Conservation (phyloP, 2,329 filamentous ascomycete genomes). For the Monosporascus ibericus region DNA sequence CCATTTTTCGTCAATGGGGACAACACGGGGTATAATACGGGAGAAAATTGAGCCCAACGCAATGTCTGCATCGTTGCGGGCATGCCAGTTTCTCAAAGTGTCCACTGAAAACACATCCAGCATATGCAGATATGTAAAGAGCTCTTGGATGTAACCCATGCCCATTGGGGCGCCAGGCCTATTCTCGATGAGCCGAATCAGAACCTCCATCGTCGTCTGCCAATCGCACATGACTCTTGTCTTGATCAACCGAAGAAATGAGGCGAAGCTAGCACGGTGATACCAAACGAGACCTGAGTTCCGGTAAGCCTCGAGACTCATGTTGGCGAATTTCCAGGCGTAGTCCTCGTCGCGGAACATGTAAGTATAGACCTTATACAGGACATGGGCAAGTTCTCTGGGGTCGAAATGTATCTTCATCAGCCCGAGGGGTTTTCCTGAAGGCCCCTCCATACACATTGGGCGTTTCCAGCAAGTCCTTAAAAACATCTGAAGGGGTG, state of each 20-base stretch:
- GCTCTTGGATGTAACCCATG: conserved; percentile 27
- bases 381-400: conserved; percentile 2
- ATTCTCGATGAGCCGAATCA: conserved; percentile 27
- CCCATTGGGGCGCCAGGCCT: conserved; percentile 16
- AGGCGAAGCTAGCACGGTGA: conserved; percentile 5
- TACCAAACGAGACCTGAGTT: conserved; percentile 1
- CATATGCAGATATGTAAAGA: conserved; percentile 29
- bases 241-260: conserved; percentile 10
- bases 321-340: not conserved
- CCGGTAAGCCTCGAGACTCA: not conserved
- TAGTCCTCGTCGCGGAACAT: conserved; percentile 10
- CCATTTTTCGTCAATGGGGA: not conserved
- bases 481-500: not conserved
- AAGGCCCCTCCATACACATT: not conserved
- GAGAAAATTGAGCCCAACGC: not conserved
- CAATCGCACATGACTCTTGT: conserved; percentile 25
- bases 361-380: conserved; percentile 5
- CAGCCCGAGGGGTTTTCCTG: not conserved
- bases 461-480: conserved; percentile 9
- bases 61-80: conserved; percentile 13
- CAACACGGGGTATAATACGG: conserved; percentile 28
- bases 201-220: conserved; percentile 17
- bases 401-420: conserved; percentile 4
- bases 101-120: conserved; percentile 23
- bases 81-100: not conserved